Percentiles rank a stretch among this genome's conserved stretches.
Evolutionary conservation across 1,284 basidiomycete genomes (phyloP).

Genomic region (Moniliophthora roreri): DNA sequence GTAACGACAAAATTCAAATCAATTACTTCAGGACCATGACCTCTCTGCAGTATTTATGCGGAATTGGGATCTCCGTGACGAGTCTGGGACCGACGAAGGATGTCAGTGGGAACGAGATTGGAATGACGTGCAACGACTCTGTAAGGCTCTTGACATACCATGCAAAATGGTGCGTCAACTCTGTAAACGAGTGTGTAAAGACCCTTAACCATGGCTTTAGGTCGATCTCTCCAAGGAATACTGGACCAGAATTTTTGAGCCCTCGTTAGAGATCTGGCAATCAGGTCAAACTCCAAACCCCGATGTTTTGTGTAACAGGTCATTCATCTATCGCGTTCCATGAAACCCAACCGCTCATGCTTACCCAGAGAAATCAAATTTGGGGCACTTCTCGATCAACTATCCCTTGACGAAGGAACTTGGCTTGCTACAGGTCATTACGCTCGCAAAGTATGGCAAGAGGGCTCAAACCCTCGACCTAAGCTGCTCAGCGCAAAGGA

Average conservation of each 20-base stretch:
- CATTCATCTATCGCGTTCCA: constrained; percentile 13
- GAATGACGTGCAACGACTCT: constrained; percentile 86
- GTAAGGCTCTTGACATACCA: constrained; percentile 64
- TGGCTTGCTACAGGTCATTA: constrained; percentile 96
- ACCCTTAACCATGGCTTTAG: constrained; percentile 33
- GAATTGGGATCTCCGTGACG: constrained; percentile 87
- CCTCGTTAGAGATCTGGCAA: constrained; percentile 77
- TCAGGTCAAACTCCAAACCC: constrained; percentile 87
- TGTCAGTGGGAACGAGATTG: constrained; percentile 97
- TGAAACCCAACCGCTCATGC: background rate
- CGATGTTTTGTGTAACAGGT: constrained; percentile 93
- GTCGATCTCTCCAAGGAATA: constrained; percentile 86
- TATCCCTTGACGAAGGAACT: constrained; percentile 39
- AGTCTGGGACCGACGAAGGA: constrained; percentile 69
- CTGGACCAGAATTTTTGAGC: constrained; percentile 88
- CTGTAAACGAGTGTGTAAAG: constrained; percentile 4
- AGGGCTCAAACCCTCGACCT: constrained; percentile 39
- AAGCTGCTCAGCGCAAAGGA: constrained; percentile 71
- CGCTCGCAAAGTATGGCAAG: constrained; percentile 66
- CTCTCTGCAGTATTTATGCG: constrained; percentile 93
- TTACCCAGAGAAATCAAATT: constrained; percentile 87
- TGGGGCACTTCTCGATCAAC: constrained; percentile 74
- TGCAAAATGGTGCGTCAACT: constrained; percentile 56
- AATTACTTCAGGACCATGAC: constrained; percentile 63
- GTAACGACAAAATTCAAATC: background rate